Evolutionary conservation across 345 rosid species (phyloP).

Genomic region (Leavenworthia alabamica): DNA sequence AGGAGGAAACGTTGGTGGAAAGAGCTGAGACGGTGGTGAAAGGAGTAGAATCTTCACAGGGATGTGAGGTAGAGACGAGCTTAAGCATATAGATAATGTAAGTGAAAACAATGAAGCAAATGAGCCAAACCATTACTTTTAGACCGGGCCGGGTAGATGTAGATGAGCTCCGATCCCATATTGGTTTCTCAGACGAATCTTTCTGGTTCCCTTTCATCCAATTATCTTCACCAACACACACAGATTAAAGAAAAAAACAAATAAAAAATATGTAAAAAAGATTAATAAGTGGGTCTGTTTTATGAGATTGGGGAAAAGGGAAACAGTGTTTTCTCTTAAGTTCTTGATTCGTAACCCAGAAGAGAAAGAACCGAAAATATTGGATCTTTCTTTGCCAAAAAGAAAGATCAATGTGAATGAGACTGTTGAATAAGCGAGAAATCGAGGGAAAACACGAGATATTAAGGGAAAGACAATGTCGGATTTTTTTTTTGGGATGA

Average conservation of each 20-base stretch:
- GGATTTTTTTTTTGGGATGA: background rate
- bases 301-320: background rate
- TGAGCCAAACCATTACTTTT: conserved; percentile 61
- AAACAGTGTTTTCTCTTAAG: background rate
- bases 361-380: conserved; percentile 20
- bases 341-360: conserved; percentile 1
- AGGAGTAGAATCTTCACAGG: conserved; percentile 35
- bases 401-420: conserved; percentile 21
- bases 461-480: conserved; percentile 11
- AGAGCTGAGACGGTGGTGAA: conserved; percentile 20
- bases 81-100: conserved; percentile 79
- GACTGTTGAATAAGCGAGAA: conserved; percentile 16
- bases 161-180: conserved; percentile 63
- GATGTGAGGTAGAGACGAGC: conserved; percentile 60
- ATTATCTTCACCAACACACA: background rate
- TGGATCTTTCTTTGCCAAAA: conserved; percentile 29
- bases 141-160: conserved; percentile 46
- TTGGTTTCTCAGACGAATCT: conserved; percentile 44
- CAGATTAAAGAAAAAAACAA: background rate
- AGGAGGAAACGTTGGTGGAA: conserved; percentile 20
- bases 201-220: conserved; percentile 26
- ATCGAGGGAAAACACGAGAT: conserved; percentile 13
- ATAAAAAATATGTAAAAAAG: background rate
- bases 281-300: background rate
- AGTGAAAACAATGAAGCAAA: conserved; percentile 63